phyloP scores from a whole-genome alignment of 805 yeast genomes.

The Pichia nanzhaoensis region DNA sequence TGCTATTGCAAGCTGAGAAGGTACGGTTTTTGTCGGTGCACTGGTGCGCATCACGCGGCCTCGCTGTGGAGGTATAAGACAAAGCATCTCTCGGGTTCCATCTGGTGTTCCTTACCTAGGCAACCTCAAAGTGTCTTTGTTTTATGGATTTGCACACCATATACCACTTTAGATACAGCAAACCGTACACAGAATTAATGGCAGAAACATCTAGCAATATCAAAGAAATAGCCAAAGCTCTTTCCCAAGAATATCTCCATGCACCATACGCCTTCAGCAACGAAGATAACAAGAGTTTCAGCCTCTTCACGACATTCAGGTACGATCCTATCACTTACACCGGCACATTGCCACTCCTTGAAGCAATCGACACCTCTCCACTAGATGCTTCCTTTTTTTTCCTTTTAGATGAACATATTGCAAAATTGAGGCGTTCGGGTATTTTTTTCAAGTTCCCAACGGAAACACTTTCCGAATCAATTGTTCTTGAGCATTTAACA shows the following conservation, averaged over 20 bases:
- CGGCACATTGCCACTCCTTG: slow-evolving; percentile 17
- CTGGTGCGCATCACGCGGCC: too few relatives aligned
- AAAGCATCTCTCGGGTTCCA: too few relatives aligned
- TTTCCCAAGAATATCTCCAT: slow-evolving; percentile 69
- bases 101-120: too few relatives aligned
- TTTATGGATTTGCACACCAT: too few relatives aligned
- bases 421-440: slow-evolving; percentile 49
- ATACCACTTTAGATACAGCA: too few relatives aligned
- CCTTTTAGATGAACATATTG: slow-evolving; percentile 56
- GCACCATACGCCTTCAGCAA: slow-evolving; percentile 43
- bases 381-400: slow-evolving; percentile 41
- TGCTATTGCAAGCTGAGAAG: too few relatives aligned
- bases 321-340: slow-evolving; percentile 58
- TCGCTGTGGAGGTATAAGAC: too few relatives aligned
- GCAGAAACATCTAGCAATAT: too few relatives aligned
- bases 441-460: slow-evolving; percentile 45
- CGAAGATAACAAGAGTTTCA: slow-evolving; percentile 31
- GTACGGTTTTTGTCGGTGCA: too few relatives aligned
- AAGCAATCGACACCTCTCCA: slow-evolving; percentile 22
- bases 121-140: too few relatives aligned
- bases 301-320: slow-evolving; percentile 60
- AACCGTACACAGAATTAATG: too few relatives aligned
- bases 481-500: slow-evolving; percentile 38
- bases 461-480: slow-evolving; percentile 31
- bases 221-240: slow-evolving; percentile 80